Percentiles rank a stretch among this genome's conserved stretches.
Evolutionary conservation across 768 basidiomycete species (phyloP).

Genomic region (Hericium coralloides): DNA sequence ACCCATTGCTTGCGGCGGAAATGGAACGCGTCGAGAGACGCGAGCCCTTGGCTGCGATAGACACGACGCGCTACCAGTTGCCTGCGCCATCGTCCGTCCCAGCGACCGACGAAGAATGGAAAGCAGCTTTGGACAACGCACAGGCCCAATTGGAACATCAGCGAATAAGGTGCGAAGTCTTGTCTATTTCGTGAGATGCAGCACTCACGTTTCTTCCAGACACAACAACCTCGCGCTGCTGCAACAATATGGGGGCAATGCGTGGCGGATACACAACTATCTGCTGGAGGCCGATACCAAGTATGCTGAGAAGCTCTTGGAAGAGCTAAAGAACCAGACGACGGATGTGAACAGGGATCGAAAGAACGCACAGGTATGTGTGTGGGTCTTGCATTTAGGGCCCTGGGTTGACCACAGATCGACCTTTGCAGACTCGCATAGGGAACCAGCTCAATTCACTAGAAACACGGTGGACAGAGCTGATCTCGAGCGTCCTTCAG

Average conservation of each 20-base stretch:
- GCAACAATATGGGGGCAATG: constrained; percentile 83
- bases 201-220: constrained; percentile 31
- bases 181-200: not conserved
- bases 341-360: constrained; percentile 83
- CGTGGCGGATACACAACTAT: constrained; percentile 89
- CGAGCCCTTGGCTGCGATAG: constrained; percentile 56
- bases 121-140: constrained; percentile 63
- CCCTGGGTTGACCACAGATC: not conserved
- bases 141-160: constrained; percentile 83
- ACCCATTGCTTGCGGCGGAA: constrained; percentile 64
- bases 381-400: constrained; percentile 1
- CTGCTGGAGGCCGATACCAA: constrained; percentile 71
- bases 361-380: constrained; percentile 72
- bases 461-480: constrained; percentile 88
- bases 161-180: constrained; percentile 49
- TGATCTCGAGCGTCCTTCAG: constrained; percentile 84
- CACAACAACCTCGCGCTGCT: constrained; percentile 77
- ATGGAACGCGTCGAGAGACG: constrained; percentile 65
- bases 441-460: constrained; percentile 74
- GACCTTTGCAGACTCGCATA: constrained; percentile 49
- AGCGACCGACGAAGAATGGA: constrained; percentile 72
- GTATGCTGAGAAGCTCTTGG: constrained; percentile 61
- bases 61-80: constrained; percentile 65
- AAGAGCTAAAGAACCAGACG: constrained; percentile 68
- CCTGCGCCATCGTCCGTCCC: constrained; percentile 56